These are phyloP conservation scores for Orbilia oligospora DNA, from an alignment of 2,329 filamentous ascomycete genomes.

Conservation along the genomic window DNA sequence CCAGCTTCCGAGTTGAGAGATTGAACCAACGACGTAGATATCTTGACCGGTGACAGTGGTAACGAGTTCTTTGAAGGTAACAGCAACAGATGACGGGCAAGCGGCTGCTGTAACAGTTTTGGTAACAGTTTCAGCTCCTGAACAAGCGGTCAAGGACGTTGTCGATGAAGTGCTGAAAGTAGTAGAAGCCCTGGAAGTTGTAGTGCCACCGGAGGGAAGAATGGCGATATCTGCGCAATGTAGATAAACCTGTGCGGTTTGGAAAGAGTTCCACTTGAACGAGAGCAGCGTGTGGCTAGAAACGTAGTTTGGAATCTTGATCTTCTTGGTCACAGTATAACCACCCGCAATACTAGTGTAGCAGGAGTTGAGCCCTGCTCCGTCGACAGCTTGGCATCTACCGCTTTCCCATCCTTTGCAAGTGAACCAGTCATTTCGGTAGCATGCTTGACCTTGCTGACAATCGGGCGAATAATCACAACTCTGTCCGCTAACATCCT, in stretches of 20 bases:
- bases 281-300: slow-evolving; percentile 71
- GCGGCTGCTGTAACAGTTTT: slow-evolving; percentile 10
- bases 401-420: slow-evolving; percentile 69
- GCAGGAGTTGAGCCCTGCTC: slow-evolving; percentile 69
- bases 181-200: background rate
- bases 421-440: slow-evolving; percentile 68
- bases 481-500: slow-evolving; percentile 70
- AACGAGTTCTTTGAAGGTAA: slow-evolving; percentile 75
- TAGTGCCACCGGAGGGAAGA: slow-evolving; percentile 4
- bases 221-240: slow-evolving; percentile 72
- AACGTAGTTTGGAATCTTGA: slow-evolving; percentile 70
- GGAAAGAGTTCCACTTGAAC: slow-evolving; percentile 73
- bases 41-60: slow-evolving; percentile 75
- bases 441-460: slow-evolving; percentile 67
- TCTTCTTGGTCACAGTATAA: slow-evolving; percentile 71
- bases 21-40: slow-evolving; percentile 76
- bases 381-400: slow-evolving; percentile 69
- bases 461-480: slow-evolving; percentile 72
- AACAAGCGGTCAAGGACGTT: slow-evolving; percentile 6
- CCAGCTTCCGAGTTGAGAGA: slow-evolving; percentile 76
- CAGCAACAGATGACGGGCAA: slow-evolving; percentile 69
- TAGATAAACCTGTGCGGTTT: slow-evolving; percentile 72
- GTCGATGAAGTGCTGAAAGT: slow-evolving; percentile 3
- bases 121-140: slow-evolving; percentile 9
- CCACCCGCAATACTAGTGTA: slow-evolving; percentile 72